A percentile compares a stretch with the other conserved stretches of the same genome.
These are phyloP conservation scores for Rutidosis leptorrhynchoides DNA, from an alignment of 129 eudicot genomes.

Conservation along the genomic window DNA sequence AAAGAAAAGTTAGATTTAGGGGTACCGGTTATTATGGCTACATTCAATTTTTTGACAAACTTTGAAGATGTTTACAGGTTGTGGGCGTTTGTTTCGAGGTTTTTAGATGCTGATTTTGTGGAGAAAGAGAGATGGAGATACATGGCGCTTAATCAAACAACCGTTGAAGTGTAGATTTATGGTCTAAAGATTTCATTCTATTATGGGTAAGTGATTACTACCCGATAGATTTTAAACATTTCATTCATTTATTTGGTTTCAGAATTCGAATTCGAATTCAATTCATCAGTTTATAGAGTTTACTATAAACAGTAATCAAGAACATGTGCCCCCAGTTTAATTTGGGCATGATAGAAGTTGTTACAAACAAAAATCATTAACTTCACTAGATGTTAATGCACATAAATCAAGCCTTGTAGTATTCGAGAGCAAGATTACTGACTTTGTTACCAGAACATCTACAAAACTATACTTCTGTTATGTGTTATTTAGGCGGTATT, in stretches of 20 bases:
- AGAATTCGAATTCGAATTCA: neutral
- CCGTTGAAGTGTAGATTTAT: constrained; percentile 56
- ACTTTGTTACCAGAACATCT: too few species aligned
- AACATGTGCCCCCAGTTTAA: neutral
- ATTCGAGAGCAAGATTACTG: too few species aligned
- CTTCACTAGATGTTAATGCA: neutral
- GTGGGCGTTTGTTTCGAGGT: constrained; percentile 72
- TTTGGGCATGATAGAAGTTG: too few species aligned
- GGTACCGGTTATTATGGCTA: constrained; percentile 54
- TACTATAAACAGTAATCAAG: neutral
- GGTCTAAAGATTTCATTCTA: constrained; percentile 22
- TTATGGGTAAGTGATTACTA: neutral
- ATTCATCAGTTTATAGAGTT: constrained; percentile 12
- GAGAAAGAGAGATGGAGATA: constrained; percentile 97
- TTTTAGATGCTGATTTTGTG: constrained; percentile 91
- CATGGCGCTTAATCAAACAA: constrained; percentile 74
- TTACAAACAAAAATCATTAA: too few species aligned
- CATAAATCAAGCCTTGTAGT: too few species aligned
- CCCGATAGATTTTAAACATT: neutral
- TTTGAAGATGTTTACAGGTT: constrained; percentile 69
- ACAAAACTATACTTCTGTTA: too few species aligned
- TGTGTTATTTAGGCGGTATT: too few species aligned
- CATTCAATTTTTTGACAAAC: constrained; percentile 63
- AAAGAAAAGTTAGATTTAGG: constrained; percentile 34
- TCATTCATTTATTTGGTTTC: neutral